These are phyloP conservation scores for Rhytidiadelphus loreus DNA, from an alignment of 225 moss, liverwort and hornwort species.

Conservation along the genomic window DNA sequence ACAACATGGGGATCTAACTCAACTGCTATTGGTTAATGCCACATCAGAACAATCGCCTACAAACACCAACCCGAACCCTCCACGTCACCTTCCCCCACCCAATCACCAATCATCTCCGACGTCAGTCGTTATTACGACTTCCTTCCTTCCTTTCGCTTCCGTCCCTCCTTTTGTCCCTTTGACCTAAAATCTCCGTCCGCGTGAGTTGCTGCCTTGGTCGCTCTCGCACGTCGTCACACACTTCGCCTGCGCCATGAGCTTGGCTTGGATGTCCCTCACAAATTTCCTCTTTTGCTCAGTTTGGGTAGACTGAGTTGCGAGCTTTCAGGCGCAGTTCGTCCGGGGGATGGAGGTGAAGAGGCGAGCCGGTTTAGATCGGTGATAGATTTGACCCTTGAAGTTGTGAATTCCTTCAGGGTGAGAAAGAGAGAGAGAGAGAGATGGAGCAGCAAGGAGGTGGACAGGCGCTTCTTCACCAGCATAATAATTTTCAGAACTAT, in stretches of 20 bases:
- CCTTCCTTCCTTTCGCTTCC: not conserved
- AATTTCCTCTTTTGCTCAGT: not conserved
- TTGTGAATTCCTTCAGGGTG: not conserved
- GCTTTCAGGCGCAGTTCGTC: not conserved
- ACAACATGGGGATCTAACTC: not conserved
- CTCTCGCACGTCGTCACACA: not conserved
- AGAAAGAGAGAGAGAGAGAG: not conserved
- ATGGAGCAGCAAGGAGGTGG: slow-evolving; percentile 21
- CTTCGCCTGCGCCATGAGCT: not conserved
- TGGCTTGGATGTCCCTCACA: not conserved
- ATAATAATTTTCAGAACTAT: not conserved
- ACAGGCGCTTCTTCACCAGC: not conserved
- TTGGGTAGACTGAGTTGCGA: not conserved
- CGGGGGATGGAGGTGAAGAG: slow-evolving; percentile 12
- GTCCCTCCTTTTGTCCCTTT: not conserved
- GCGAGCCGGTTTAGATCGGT: not conserved
- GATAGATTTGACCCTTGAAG: not conserved
- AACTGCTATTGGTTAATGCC: not conserved
- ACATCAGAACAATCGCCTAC: not conserved
- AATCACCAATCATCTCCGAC: not conserved
- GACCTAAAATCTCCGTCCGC: not conserved
- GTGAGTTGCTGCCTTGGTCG: not conserved
- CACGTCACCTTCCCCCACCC: not conserved
- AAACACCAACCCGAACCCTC: not conserved
- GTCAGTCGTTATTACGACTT: not conserved